Evolutionary conservation across 768 basidiomycete genomes (phyloP).

Genomic region (Boletus subcaerulescens): DNA sequence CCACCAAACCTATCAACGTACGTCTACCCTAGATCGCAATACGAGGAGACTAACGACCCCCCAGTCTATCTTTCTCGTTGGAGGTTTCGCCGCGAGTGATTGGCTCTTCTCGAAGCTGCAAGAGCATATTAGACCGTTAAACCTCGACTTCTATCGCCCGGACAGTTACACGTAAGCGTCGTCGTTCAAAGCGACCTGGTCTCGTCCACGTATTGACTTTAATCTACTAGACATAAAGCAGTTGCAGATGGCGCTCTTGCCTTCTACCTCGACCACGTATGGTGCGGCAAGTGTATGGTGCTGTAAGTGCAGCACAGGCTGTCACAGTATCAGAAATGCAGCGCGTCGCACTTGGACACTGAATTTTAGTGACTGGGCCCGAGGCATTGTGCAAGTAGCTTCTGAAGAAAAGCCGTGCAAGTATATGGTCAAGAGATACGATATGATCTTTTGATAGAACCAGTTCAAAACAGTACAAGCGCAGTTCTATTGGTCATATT

Average conservation of each 20-base stretch:
- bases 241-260: slow-evolving; percentile 45
- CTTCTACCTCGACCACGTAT: slow-evolving; percentile 44
- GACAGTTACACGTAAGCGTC: slow-evolving; percentile 46
- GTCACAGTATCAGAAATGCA: too few species aligned
- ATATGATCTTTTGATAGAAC: too few species aligned
- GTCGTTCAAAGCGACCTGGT: background rate
- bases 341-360: too few species aligned
- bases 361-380: too few species aligned
- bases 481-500: too few species aligned
- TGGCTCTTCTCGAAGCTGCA: slow-evolving; percentile 39
- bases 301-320: too few species aligned
- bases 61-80: slow-evolving; percentile 41
- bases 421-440: too few species aligned
- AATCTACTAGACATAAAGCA: slow-evolving; percentile 39
- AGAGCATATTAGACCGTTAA: slow-evolving; percentile 29
- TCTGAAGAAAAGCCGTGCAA: too few species aligned
- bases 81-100: slow-evolving; percentile 44
- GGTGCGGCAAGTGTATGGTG: too few species aligned
- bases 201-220: background rate
- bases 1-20: slow-evolving; percentile 24
- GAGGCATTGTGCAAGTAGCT: too few species aligned
- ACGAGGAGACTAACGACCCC: background rate
- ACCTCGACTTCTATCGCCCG: slow-evolving; percentile 45
- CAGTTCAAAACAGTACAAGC: too few species aligned
- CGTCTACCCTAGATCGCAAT: background rate